Percentiles rank a stretch among this genome's conserved stretches.
Evolutionary conservation across 1,284 basidiomycete species (phyloP).

Genomic region (Trametes pubescens): DNA sequence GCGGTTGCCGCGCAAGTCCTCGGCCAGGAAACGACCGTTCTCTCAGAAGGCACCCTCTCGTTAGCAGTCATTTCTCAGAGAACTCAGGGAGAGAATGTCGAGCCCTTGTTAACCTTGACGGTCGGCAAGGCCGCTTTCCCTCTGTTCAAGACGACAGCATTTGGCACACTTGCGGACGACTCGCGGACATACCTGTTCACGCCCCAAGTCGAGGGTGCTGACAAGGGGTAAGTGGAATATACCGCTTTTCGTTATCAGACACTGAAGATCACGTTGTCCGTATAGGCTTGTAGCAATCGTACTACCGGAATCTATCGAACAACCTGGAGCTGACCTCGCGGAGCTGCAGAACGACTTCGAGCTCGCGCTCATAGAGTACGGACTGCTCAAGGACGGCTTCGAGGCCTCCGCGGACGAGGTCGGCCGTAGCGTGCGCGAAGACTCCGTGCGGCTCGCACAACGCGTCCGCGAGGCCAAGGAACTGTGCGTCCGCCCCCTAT

Average conservation of each 20-base stretch:
- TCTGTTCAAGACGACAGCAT: slow-evolving; percentile 32
- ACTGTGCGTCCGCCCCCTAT: slow-evolving; percentile 24
- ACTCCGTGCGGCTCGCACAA: slow-evolving; percentile 28
- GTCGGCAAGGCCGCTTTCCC: slow-evolving; percentile 35
- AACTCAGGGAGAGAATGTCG: neutral
- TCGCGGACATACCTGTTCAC: slow-evolving; percentile 35
- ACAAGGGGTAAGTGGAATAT: slow-evolving; percentile 24
- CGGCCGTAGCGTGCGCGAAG: slow-evolving; percentile 36
- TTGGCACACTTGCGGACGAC: slow-evolving; percentile 37
- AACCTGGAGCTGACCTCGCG: slow-evolving; percentile 16
- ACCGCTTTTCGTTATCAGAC: neutral
- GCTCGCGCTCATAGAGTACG: slow-evolving; percentile 36
- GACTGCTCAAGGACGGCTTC: slow-evolving; percentile 41
- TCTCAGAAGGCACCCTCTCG: slow-evolving; percentile 21
- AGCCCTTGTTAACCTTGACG: slow-evolving; percentile 28
- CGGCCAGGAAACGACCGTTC: slow-evolving; percentile 18
- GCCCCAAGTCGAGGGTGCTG: slow-evolving; percentile 27
- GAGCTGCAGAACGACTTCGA: slow-evolving; percentile 36
- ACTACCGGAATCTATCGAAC: slow-evolving; percentile 27
- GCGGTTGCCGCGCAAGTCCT: slow-evolving; percentile 23
- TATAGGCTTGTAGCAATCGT: slow-evolving; percentile 35
- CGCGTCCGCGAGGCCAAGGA: slow-evolving; percentile 28
- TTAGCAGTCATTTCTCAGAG: slow-evolving; percentile 11
- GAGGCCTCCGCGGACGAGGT: slow-evolving; percentile 41
- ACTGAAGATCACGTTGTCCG: neutral